Evolutionary conservation across 768 basidiomycete species (phyloP).

Genomic region (Sutorius australiensis): DNA sequence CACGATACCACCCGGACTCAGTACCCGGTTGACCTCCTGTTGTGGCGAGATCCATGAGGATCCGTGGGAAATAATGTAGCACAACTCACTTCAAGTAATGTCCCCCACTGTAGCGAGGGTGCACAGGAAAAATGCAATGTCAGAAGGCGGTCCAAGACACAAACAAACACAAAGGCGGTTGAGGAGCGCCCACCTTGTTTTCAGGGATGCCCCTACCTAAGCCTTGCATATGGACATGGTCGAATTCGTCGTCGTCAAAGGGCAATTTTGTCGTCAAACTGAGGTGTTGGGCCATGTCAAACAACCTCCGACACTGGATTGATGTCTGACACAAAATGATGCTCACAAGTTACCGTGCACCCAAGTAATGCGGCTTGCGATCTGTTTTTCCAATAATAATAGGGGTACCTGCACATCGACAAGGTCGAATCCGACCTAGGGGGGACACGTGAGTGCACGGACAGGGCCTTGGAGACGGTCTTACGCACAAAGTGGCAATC

Average conservation of each 20-base stretch:
- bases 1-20: conserved; percentile 65
- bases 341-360: conserved; percentile 75
- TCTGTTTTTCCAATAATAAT: conserved; percentile 43
- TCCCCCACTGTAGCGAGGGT: conserved; percentile 50
- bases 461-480: not conserved
- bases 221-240: conserved; percentile 69
- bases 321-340: not conserved
- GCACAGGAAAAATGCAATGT: not conserved
- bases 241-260: conserved; percentile 80
- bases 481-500: conserved; percentile 57
- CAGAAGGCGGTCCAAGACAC: not conserved
- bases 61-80: not conserved
- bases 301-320: not conserved
- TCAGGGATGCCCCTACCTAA: conserved; percentile 70
- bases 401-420: conserved; percentile 69
- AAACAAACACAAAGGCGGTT: not conserved
- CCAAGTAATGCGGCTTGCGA: conserved; percentile 64
- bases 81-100: conserved; percentile 54
- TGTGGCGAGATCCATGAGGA: conserved; percentile 5
- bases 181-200: conserved; percentile 49
- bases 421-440: conserved; percentile 74
- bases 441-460: conserved; percentile 3
- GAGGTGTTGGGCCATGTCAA: conserved; percentile 1
- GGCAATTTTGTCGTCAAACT: conserved; percentile 75
- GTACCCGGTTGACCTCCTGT: conserved; percentile 70